Base-by-base conservation (phyloP, 768 basidiomycete species). In the Artomyces pyxidatus region DNA sequence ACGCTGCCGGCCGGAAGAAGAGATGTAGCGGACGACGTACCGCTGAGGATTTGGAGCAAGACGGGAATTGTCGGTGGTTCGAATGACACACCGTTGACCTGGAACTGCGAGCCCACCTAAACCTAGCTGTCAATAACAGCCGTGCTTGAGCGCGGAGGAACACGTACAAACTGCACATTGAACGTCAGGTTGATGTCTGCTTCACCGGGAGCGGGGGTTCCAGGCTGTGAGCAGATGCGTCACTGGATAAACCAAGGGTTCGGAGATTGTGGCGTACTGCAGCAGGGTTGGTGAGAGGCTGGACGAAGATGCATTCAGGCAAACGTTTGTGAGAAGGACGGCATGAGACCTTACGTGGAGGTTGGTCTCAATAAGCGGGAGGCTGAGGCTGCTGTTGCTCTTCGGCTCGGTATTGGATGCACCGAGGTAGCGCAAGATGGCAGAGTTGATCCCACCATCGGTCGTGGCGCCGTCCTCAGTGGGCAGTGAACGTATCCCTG, bases 391-490 rank as follows among this genome's bases (percentile, higher is more conserved):
- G 26, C 58, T 55, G 10, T 45, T 2, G 0, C 68, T 71, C 4
- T 63, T 65, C 4, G 78, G 78, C 27, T 79, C 77, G 9, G 56
- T 49, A 14, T 30, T 44, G 0, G 63, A 54, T 11, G 77, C 77
- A 14, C 71, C 73, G 2, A n/a, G 51, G 46, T 80, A 81, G 43
- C 74, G 68, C 28, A 81, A 58, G 41, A 80, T 77, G 2, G 76
- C 81, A 11, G 73, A 77, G 59, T 77, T 81, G 21, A 75, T 53
- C 19, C 77, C 77, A n/a, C 65, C 68, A 0, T 47, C 67, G 19
- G 47, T 68, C 12, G 52, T 52, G 2, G 61, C 16, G n/a, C 48
- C 54, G 5, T 38, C 47, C n/a, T n/a, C 29, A 11, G 53, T 32
- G 2, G 71, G 66, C 17, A 61, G 37, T 9, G 58, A 49, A 19